A percentile compares a stretch with the other conserved stretches of the same genome.
Conservation (phyloP, 257 asterid genomes). For the Solanum dulcamara region DNA sequence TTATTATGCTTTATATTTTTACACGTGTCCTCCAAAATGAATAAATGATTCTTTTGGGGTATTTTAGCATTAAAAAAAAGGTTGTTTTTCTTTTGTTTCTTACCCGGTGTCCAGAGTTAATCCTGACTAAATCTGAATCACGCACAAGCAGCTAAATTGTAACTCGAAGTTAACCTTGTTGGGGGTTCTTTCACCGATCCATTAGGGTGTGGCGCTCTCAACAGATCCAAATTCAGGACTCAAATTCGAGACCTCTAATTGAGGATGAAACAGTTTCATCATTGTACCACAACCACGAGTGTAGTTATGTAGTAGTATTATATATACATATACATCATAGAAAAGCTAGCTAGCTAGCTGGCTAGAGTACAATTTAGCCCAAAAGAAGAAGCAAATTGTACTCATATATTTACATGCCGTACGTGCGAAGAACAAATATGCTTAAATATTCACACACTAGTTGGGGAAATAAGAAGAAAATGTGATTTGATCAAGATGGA, state of each 20-base stretch:
- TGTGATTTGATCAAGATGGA: constrained; percentile 10
- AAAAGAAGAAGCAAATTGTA: not conserved
- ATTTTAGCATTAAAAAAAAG: not conserved
- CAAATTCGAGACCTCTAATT: no score
- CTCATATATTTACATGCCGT: not conserved
- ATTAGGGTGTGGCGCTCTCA: no score
- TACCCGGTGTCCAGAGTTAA: no score
- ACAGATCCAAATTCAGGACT: no score
- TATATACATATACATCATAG: not conserved
- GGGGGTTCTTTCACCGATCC: no score
- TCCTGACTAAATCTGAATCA: no score
- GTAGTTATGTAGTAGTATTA: not conserved
- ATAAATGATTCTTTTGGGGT: not conserved
- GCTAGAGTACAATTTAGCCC: not conserved
- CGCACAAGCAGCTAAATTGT: no score
- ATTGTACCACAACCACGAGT: no score
- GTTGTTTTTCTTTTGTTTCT: no score
- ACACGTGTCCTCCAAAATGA: not conserved
- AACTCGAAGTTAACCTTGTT: no score
- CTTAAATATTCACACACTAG: not conserved
- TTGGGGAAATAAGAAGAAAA: not conserved
- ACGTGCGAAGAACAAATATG: not conserved
- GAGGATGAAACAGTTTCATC: no score
- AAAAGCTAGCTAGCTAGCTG: not conserved
- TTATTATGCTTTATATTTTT: not conserved